Conservation (phyloP, 1,139 yeast genomes). For the Komagataea norvegica region DNA sequence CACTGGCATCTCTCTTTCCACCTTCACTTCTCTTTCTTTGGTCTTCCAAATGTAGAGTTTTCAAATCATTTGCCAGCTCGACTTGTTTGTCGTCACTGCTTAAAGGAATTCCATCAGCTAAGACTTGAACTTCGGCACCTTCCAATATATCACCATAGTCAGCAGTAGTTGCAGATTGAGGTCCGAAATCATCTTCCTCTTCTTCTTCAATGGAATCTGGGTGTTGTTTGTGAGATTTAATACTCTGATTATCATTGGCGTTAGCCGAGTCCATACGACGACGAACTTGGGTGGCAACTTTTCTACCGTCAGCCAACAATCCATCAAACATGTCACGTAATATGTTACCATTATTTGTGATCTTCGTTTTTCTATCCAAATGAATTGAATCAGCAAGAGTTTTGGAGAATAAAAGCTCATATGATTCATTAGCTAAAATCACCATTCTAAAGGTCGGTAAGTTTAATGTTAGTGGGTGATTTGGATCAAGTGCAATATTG, state of each 20-base stretch:
- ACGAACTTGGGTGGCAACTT: slow-evolving; percentile 84
- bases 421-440: slow-evolving; percentile 86
- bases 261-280: slow-evolving; percentile 65
- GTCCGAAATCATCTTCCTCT: slow-evolving; percentile 44
- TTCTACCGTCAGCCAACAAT: slow-evolving; percentile 83
- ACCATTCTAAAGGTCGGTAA: slow-evolving; percentile 95
- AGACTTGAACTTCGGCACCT: slow-evolving; percentile 43
- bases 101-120: slow-evolving; percentile 26
- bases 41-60: slow-evolving; percentile 21
- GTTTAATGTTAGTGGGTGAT: slow-evolving; percentile 67
- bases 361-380: slow-evolving; percentile 50
- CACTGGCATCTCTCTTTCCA: slow-evolving; percentile 4
- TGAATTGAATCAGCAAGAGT: slow-evolving; percentile 66
- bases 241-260: slow-evolving; percentile 12
- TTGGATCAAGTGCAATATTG: slow-evolving; percentile 79
- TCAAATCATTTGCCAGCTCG: slow-evolving; percentile 22
- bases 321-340: slow-evolving; percentile 89
- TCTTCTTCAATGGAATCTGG: slow-evolving; percentile 18
- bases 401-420: slow-evolving; percentile 72
- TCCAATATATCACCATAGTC: slow-evolving; percentile 44
- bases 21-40: slow-evolving; percentile 4
- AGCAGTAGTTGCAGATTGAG: slow-evolving; percentile 35
- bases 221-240: slow-evolving; percentile 10
- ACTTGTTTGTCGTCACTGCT: slow-evolving; percentile 9
- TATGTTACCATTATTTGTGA: slow-evolving; percentile 52